Percentiles rank a stretch among this genome's conserved stretches.
Conservation (phyloP, 2,329 filamentous ascomycete genomes). For the Fusarium burgessii region DNA sequence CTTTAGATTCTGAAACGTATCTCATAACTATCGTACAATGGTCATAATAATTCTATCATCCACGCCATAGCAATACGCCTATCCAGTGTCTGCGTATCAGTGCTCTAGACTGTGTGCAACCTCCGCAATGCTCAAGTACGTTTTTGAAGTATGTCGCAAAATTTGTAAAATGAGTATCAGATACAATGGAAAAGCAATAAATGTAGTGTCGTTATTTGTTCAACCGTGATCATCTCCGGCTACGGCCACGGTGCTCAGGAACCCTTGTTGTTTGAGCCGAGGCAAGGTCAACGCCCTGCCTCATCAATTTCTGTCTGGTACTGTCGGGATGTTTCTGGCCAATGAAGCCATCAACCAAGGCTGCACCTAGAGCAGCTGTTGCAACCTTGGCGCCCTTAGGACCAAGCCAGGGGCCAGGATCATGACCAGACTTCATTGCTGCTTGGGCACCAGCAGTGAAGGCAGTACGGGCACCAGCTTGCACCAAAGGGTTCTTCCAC, state of each 20-base stretch:
- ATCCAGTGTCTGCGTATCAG: neutral
- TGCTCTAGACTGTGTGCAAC: neutral
- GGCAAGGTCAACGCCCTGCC: constrained; percentile 44
- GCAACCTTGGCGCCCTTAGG: constrained; percentile 62
- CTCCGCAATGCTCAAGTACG: neutral
- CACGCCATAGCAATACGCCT: neutral
- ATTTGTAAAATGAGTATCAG: neutral
- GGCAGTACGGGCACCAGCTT: constrained; percentile 60
- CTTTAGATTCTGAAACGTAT: neutral
- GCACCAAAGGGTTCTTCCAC: constrained; percentile 55
- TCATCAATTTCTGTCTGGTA: constrained; percentile 44
- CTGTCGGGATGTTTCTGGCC: constrained; percentile 50
- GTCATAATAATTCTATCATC: neutral
- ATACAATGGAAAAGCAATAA: neutral
- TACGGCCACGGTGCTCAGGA: neutral
- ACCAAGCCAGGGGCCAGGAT: constrained; percentile 61
- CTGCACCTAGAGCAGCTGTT: constrained; percentile 62
- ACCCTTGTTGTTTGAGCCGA: constrained; percentile 24
- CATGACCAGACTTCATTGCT: constrained; percentile 59
- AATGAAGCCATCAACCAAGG: constrained; percentile 61
- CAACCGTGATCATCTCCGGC: neutral
- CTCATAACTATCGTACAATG: neutral
- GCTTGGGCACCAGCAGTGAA: constrained; percentile 62
- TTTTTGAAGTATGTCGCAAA: neutral
- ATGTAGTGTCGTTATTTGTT: neutral